Percentiles rank a stretch among this genome's conserved stretches.
Evolutionary conservation across 306 rosid genomes (phyloP).

Genomic region (Vigna hirtella): DNA sequence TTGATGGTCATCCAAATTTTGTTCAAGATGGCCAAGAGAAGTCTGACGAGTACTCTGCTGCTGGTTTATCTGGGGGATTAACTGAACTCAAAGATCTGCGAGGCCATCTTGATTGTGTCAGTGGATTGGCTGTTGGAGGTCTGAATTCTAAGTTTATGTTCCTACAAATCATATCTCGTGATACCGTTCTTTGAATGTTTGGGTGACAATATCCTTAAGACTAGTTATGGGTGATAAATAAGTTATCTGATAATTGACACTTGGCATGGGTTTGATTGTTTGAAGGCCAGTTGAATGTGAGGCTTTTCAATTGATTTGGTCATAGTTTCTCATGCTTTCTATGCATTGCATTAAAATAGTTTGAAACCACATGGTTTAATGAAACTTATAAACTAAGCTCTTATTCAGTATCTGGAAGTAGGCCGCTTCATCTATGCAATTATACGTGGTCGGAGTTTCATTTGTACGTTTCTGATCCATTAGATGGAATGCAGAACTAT

Average conservation of each 20-base stretch:
- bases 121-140: constrained; percentile 91
- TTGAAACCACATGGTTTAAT: constrained; percentile 25
- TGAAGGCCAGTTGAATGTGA: constrained; percentile 18
- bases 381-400: constrained; percentile 25
- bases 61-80: constrained; percentile 62
- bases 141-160: constrained; percentile 40
- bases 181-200: constrained; percentile 16
- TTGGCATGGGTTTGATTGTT: constrained; percentile 36
- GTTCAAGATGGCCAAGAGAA: constrained; percentile 50
- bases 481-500: constrained; percentile 28
- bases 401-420: constrained; percentile 24
- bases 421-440: constrained; percentile 34
- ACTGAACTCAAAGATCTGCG: constrained; percentile 65
- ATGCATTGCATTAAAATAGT: constrained; percentile 35
- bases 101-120: constrained; percentile 84
- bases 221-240: constrained; percentile 25
- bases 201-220: neutral
- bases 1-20: constrained; percentile 35
- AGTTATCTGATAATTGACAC: constrained; percentile 35
- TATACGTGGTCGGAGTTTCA: neutral
- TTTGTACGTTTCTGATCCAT: constrained; percentile 23
- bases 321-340: constrained; percentile 20
- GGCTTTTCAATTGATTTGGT: constrained; percentile 39
- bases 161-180: constrained; percentile 29
- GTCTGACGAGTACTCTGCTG: constrained; percentile 51